Base-by-base conservation (phyloP, 176 grass and related monocot genomes). In the Hsuehochloa calcarea region DNA sequence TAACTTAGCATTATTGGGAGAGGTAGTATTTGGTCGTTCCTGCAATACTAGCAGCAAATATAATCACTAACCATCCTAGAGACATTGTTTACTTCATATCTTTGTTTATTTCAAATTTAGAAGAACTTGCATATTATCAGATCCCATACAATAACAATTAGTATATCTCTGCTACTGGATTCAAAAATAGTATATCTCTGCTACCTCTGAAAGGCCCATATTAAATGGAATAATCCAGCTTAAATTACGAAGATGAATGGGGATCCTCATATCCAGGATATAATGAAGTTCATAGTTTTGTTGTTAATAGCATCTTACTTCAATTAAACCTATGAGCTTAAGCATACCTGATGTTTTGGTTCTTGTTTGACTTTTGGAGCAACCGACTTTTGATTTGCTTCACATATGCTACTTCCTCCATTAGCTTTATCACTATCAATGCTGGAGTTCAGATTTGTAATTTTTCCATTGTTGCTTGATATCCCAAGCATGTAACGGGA, bases 401-500 rank as follows among this genome's bases (percentile, higher is more conserved):
- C 90, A 70, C 68, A 84, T 75, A 55, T 19, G 15, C 78, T 84
- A 61, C 72, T 88, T 46, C 84, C 86, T 71, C 87, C 90, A 89
- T 80, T 87, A 80, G 72, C 75, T 86, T 90, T 98, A 14, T 96
- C 89, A 60, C 82, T 85, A 41, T 88, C 80, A 68, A 77, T 84
- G 85, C 85, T 93, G 12, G 81, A 88, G 47, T 99, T 90, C 12
- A 87, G 84, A 85, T 64, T 82, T 49, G 60, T 85, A 66, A 50
- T 82, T 87, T 91, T 97, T 3, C 85, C 80, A 11, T 82, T 92
- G 74, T 80, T 95, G 75, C 91, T 93, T 63, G 90, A 94, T 82
- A 96, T 75, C 63, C 93, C 93, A 80, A 94, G 90, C 97, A 99
- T 90, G 68, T 98, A 98, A 37, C 96, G 91, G 71, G 96, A 98